These are phyloP conservation scores for Pseudogymnoascus pannorum DNA, from an alignment of 2,329 filamentous ascomycete genomes.

Conservation along the genomic window DNA sequence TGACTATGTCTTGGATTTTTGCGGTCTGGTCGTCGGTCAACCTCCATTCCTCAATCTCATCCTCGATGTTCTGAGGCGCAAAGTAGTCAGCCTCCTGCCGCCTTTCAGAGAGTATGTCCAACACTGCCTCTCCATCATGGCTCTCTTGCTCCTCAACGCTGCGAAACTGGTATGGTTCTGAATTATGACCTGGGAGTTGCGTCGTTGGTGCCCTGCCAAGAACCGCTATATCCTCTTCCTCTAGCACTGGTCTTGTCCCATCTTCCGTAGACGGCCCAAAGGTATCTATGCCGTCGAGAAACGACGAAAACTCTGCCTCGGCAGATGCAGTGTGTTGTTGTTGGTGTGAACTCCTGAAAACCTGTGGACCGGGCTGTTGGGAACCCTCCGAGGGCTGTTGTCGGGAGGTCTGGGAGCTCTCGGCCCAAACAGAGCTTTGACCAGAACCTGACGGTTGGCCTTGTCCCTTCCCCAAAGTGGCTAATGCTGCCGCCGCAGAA, in stretches of 20 bases:
- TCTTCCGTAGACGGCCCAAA: constrained; percentile 19
- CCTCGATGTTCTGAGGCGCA: constrained; percentile 19
- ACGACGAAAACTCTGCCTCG: constrained; percentile 26
- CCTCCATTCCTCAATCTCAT: constrained; percentile 25
- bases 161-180: neutral
- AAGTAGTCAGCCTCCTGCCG: constrained; percentile 18
- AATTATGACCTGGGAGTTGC: neutral
- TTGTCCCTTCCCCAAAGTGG: constrained; percentile 22
- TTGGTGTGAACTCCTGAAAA: constrained; percentile 19
- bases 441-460: constrained; percentile 15
- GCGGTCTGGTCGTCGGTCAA: constrained; percentile 22
- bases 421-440: constrained; percentile 15
- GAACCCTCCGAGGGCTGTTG: constrained; percentile 3
- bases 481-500: constrained; percentile 16
- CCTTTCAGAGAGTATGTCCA: constrained; percentile 32
- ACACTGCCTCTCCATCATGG: constrained; percentile 35
- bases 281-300: constrained; percentile 24
- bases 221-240: neutral
- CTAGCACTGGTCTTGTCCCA: constrained; percentile 1
- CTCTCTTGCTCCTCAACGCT: constrained; percentile 21
- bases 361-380: neutral
- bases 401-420: constrained; percentile 19
- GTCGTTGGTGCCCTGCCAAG: neutral
- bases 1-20: constrained; percentile 22
- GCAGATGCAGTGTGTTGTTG: constrained; percentile 20